phyloP scores from a whole-genome alignment of 2,329 filamentous ascomycete genomes.

The Fusarium pininemorale region DNA sequence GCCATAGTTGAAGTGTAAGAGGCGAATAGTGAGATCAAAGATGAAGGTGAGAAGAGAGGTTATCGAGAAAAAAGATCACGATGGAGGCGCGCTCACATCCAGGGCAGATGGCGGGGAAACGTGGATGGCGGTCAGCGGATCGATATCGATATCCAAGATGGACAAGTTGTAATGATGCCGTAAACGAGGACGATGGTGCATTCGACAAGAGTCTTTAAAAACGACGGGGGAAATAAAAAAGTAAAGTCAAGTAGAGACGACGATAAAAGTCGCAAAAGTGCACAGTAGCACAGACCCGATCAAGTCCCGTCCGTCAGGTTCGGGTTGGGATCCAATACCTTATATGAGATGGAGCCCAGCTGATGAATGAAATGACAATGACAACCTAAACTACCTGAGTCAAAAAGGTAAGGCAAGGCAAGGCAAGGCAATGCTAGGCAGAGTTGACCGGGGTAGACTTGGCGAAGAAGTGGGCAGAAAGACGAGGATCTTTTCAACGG shows the following conservation, averaged over 20 bases:
- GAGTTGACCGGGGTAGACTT: conserved; percentile 23
- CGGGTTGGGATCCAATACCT: conserved; percentile 22
- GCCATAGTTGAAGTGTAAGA: conserved; percentile 34
- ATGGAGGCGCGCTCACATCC: conserved; percentile 30
- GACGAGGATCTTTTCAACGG: neutral
- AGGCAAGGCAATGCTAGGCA: conserved; percentile 12
- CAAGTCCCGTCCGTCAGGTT: conserved; percentile 14
- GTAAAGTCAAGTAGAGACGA: conserved; percentile 1
- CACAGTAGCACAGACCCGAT: conserved; percentile 2
- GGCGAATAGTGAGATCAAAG: neutral
- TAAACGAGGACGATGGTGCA: conserved; percentile 28
- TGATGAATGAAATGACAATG: conserved; percentile 28
- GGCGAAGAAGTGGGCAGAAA: conserved; percentile 32
- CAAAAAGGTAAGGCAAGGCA: neutral
- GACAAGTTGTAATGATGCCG: conserved; percentile 8
- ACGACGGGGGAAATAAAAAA: neutral
- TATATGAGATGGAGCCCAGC: conserved; percentile 29
- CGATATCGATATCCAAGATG: conserved; percentile 20
- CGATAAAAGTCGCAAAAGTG: conserved; percentile 5
- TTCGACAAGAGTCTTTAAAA: neutral
- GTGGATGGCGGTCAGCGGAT: conserved; percentile 33
- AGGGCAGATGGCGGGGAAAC: conserved; percentile 33
- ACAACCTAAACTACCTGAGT: conserved; percentile 11
- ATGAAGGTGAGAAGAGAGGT: conserved; percentile 2
- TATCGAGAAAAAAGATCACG: neutral